Percentiles rank a stretch among this genome's conserved stretches.
These are phyloP conservation scores for Lachnellula subtilissima DNA, from an alignment of 2,329 filamentous ascomycete genomes.

Conservation along the genomic window DNA sequence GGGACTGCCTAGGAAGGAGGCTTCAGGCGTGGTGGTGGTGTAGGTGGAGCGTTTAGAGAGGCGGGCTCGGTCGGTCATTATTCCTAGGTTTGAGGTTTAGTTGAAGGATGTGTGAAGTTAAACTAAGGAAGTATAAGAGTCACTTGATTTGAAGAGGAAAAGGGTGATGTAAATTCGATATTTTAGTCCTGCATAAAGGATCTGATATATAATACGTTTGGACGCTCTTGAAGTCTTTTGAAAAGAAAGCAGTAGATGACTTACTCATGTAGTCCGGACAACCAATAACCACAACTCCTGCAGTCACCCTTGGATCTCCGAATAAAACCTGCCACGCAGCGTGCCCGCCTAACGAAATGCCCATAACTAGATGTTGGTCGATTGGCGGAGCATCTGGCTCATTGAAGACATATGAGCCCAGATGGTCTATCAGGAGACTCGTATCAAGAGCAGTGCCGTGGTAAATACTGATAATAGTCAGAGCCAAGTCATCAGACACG, in stretches of 20 bases:
- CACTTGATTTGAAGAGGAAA: not conserved
- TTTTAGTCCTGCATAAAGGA: no score
- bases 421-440: constrained; percentile 67
- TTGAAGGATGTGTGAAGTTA: not conserved
- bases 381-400: constrained; percentile 39
- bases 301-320: constrained; percentile 71
- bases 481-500: not conserved
- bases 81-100: constrained; percentile 13
- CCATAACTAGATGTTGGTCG: constrained; percentile 68
- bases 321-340: constrained; percentile 80
- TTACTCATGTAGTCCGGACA: constrained; percentile 80
- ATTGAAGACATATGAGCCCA: constrained; percentile 70
- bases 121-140: constrained; percentile 2
- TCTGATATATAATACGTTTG: no score
- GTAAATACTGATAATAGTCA: constrained; percentile 48
- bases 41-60: constrained; percentile 62
- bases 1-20: constrained; percentile 66
- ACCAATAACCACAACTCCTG: constrained; percentile 76
- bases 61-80: constrained; percentile 76
- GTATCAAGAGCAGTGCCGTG: constrained; percentile 71
- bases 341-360: constrained; percentile 83
- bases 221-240: not conserved
- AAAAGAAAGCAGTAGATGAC: constrained; percentile 17
- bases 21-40: constrained; percentile 47
- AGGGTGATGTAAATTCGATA: no score